Conservation (phyloP, 2,329 filamentous ascomycete species). For the Aspergillus pseudoviridinutans region DNA sequence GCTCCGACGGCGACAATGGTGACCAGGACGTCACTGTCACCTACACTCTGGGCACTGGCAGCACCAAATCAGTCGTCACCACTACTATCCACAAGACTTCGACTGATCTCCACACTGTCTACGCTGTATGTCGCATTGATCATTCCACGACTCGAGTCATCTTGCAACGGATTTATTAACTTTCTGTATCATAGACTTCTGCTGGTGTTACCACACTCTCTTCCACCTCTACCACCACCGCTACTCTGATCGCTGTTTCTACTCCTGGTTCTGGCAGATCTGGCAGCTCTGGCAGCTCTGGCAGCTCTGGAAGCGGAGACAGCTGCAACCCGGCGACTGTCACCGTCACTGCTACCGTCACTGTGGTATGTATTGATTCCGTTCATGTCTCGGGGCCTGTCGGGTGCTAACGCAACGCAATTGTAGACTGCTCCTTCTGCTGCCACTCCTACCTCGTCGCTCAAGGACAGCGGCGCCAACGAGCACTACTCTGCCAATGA, state of each 20-base stretch:
- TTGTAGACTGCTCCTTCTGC: constrained; percentile 6
- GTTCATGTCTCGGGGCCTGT: neutral
- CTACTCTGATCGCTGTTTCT: constrained; percentile 21
- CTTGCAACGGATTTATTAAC: neutral
- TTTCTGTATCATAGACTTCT: constrained; percentile 4
- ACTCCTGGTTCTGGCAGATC: constrained; percentile 10
- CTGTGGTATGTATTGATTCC: constrained; percentile 26
- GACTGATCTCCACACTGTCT: constrained; percentile 25
- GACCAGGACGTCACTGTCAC: constrained; percentile 30
- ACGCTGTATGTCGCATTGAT: constrained; percentile 18
- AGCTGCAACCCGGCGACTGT: constrained; percentile 20
- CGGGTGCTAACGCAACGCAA: neutral
- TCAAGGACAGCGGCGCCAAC: neutral
- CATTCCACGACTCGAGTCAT: too few relatives aligned
- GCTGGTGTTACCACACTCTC: constrained; percentile 25
- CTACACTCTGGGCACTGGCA: constrained; percentile 38
- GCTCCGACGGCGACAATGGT: constrained; percentile 3
- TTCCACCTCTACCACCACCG: constrained; percentile 28
- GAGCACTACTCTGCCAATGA: neutral
- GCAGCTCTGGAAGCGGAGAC: neutral
- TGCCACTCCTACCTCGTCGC: constrained; percentile 8
- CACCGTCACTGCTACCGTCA: constrained; percentile 33
- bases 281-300: too few relatives aligned
- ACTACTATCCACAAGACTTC: constrained; percentile 29
- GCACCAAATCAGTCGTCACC: constrained; percentile 33